Evolutionary conservation across 176 grass and related monocot genomes (phyloP), one percentile per base, ranked within the genome.

Genomic region (Puya raimondii): DNA sequence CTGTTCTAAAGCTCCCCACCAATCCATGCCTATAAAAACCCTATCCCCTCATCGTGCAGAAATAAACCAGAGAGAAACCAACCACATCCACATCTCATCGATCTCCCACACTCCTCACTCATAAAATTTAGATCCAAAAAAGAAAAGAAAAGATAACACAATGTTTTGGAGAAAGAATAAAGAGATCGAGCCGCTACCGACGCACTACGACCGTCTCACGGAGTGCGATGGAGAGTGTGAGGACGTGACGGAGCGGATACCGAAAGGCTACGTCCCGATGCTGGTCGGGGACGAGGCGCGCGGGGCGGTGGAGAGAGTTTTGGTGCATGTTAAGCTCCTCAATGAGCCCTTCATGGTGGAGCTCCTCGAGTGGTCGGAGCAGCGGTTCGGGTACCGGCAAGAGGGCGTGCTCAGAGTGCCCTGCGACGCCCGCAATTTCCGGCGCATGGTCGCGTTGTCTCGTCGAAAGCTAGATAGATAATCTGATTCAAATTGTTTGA

Each of bases 251-350:
- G 17, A 25, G 9, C 72, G 20, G 75, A 72, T 65, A 0, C 79
- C 64, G 0, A 83, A 80, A 66, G 86, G 91, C 1, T 86, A 82
- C 12, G 12, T 89, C 8, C 83, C 86, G 0, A 54, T 94, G 69
- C 6, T 86, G 12, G 81, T 87, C 1, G 63, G 74, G 1, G 4
- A 23, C 11, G 70, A 59, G 71, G 73, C 21, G 5, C 6, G 33
- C 17, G 68, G 42, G 7, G 23, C 70, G 27, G 49, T 63, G 12
- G 47, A 89, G 71, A 71, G 78, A 50, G 74, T 94, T 68, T 2
- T 89, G 25, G 85, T 93, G 48, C 71, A 51, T 0, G 48, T 89
- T 7, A 65, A 26, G 14, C 27, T 74, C 65, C 48, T 89, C 20
- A 76, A 73, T 49, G 74, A 86, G 16, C 86, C 90, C 0, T 80